A percentile compares a stretch with the other conserved stretches of the same genome.
These are phyloP conservation scores for Kuraishia floccosa DNA, from an alignment of 805 yeast genomes.

Conservation along the genomic window DNA sequence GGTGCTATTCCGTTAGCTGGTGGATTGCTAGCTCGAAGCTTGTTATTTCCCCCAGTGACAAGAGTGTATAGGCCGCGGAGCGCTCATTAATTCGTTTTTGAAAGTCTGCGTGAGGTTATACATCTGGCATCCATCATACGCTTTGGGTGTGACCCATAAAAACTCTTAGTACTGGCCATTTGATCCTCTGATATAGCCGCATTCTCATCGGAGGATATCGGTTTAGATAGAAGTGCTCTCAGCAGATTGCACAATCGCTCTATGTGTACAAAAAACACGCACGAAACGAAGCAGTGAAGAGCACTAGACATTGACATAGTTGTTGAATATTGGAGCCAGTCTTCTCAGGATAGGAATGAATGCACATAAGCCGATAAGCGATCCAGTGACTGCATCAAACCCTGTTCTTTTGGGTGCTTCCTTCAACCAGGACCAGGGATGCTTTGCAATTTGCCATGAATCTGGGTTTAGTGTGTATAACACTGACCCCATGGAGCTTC, in stretches of 20 bases:
- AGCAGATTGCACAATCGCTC: background rate
- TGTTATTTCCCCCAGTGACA: too few relatives aligned
- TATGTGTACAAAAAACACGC: background rate
- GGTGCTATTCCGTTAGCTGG: too few relatives aligned
- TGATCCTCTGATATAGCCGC: too few relatives aligned
- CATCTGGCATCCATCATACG: too few relatives aligned
- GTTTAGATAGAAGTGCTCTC: background rate
- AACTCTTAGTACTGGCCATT: too few relatives aligned
- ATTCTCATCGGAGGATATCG: background rate
- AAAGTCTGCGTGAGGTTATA: too few relatives aligned
- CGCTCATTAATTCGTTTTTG: too few relatives aligned
- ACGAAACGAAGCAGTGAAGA: background rate
- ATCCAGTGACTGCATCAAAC: slow-evolving; percentile 8
- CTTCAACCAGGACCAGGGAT: slow-evolving; percentile 85
- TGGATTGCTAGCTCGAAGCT: too few relatives aligned
- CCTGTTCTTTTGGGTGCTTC: slow-evolving; percentile 41
- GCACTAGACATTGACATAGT: too few relatives aligned
- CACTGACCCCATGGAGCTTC: slow-evolving; percentile 73
- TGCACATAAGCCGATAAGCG: slow-evolving; percentile 17
- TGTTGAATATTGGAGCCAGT: background rate
- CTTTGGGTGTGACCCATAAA: too few relatives aligned
- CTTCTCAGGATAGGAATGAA: slow-evolving; percentile 13
- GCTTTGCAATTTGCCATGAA: slow-evolving; percentile 78
- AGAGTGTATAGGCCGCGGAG: too few relatives aligned
- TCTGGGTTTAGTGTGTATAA: slow-evolving; percentile 78